Conservation (phyloP, 495 filamentous ascomycete genomes). For the Daldinia concentrica region DNA sequence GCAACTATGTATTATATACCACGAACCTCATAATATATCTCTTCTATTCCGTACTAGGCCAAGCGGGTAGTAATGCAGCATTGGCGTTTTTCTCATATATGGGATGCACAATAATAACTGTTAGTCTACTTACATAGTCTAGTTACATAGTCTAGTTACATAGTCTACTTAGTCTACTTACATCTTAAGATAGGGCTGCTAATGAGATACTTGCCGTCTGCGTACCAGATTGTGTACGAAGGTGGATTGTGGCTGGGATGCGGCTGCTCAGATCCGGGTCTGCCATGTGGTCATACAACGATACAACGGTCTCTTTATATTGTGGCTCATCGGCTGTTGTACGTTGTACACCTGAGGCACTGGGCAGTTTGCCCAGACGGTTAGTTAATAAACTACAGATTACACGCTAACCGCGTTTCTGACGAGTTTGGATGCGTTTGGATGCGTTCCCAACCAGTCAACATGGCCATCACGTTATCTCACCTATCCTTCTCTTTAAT, state of each 20-base stretch:
- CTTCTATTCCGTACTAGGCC: slow-evolving; percentile 2
- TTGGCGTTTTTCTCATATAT: neutral
- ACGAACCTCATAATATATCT: slow-evolving; percentile 25
- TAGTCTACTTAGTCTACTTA: slow-evolving; percentile 20
- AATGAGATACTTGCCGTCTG: slow-evolving; percentile 27
- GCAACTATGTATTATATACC: slow-evolving; percentile 34
- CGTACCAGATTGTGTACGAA: slow-evolving; percentile 18
- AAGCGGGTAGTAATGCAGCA: neutral
- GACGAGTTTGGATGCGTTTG: slow-evolving; percentile 20
- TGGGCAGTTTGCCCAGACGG: slow-evolving; percentile 19
- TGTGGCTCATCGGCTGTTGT: slow-evolving; percentile 37
- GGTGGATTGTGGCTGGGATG: slow-evolving; percentile 38
- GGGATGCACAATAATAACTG: neutral
- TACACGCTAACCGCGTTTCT: slow-evolving; percentile 41
- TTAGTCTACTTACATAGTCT: slow-evolving; percentile 24
- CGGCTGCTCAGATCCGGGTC: slow-evolving; percentile 30
- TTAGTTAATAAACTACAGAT: slow-evolving; percentile 39
- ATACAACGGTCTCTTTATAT: slow-evolving; percentile 44
- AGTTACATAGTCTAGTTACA: too few species aligned
- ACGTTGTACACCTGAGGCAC: slow-evolving; percentile 13
- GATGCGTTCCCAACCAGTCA: slow-evolving; percentile 32
- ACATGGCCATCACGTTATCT: slow-evolving; percentile 28
- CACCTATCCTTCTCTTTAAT: slow-evolving; percentile 26
- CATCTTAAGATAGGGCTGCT: slow-evolving; percentile 33
- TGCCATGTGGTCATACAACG: slow-evolving; percentile 46